Evolutionary conservation across 306 rosid species (phyloP).

Genomic region (Rubus idaeus): DNA sequence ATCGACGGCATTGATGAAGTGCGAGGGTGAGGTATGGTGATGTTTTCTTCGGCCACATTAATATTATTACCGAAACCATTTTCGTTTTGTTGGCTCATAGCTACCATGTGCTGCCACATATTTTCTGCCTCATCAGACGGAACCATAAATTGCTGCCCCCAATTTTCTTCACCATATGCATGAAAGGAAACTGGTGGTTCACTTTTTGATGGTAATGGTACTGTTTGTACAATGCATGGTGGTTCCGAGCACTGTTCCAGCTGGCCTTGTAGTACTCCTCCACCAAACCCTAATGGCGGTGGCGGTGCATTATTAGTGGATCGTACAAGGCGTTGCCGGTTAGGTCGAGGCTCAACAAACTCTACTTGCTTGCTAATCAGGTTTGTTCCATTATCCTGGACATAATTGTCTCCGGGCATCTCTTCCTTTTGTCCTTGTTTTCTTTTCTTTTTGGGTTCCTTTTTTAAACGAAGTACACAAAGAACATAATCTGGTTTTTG

Average conservation of each 20-base stretch:
- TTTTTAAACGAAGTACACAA: not conserved
- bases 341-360: no score
- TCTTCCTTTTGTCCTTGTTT: not conserved
- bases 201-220: not conserved
- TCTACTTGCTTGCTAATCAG: not conserved
- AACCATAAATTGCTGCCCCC: not conserved
- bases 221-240: not conserved
- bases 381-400: not conserved
- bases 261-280: not conserved
- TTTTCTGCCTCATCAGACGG: not conserved
- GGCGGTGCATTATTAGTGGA: not conserved
- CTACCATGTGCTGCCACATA: not conserved
- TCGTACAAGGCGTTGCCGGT: no score
- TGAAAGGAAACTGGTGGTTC: no score
- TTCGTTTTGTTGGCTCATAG: not conserved
- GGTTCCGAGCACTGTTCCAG: not conserved
- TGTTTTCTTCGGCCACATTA: no score
- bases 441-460: not conserved
- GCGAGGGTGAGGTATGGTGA: constrained; percentile 4
- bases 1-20: not conserved
- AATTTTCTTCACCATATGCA: not conserved
- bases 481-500: not conserved
- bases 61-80: no score
- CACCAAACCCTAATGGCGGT: not conserved
- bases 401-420: not conserved